phyloP scores from a whole-genome alignment of 2,329 filamentous ascomycete genomes.

The Fonsecaea pedrosoi region DNA sequence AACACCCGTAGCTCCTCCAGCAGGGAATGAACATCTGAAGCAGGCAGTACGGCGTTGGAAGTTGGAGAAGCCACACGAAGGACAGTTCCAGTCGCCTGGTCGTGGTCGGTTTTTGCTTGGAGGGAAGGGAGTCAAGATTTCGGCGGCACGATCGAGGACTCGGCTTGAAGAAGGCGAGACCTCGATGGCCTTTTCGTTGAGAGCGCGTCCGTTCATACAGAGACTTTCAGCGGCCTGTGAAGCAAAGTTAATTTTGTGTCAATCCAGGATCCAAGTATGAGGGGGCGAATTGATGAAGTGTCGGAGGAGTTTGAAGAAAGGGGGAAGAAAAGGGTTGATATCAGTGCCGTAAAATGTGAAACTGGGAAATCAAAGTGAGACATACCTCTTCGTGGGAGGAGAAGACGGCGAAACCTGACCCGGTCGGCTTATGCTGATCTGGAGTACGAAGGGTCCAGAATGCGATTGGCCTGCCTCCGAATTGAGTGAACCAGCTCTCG shows the following conservation, averaged over 20 bases:
- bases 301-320: background rate
- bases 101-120: conserved; percentile 98
- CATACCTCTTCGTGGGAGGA: conserved; percentile 97
- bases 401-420: conserved; percentile 96
- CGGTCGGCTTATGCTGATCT: conserved; percentile 99
- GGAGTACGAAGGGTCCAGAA: conserved; percentile 98
- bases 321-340: conserved; percentile 22
- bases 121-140: conserved; percentile 95
- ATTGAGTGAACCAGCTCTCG: conserved; percentile 99
- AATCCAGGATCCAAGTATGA: conserved; percentile 1
- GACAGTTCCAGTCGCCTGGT: conserved; percentile 98
- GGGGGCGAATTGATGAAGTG: conserved; percentile 14
- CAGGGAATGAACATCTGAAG: conserved; percentile 99
- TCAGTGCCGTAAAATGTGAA: conserved; percentile 17
- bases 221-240: conserved; percentile 89
- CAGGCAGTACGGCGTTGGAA: conserved; percentile 98
- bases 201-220: conserved; percentile 97
- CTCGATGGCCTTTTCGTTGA: conserved; percentile 99
- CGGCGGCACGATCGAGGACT: conserved; percentile 91
- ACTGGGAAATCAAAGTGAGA: conserved; percentile 42
- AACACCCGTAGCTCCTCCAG: conserved; percentile 77
- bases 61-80: conserved; percentile 98
- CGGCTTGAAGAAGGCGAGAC: conserved; percentile 97
- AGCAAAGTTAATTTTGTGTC: conserved; percentile 23
- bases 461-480: conserved; percentile 94